Base-by-base conservation (phyloP, 495 filamentous ascomycete species). In the Mytilinidion resinicola region DNA sequence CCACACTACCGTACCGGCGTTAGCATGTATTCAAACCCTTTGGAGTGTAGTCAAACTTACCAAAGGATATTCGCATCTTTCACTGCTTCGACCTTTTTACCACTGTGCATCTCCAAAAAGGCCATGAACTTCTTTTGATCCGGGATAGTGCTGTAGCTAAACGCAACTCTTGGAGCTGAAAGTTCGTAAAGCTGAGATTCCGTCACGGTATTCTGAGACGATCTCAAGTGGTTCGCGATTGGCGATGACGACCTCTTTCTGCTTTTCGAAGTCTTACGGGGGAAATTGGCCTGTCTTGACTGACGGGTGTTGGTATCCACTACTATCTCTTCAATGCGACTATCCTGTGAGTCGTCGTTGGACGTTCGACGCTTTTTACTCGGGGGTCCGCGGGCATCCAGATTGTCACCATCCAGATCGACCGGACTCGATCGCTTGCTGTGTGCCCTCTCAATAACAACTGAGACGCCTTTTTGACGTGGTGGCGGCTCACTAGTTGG, bases 61-160 rank as follows among this genome's bases (percentile, higher is more conserved):
- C 65, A 75, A 9, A 76, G 60, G n/a, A 74, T 47, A 35, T 71
- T 71, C 39, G 59, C 69, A 4, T 64, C 48, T 7, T 48, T 41
- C 35, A 30, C 6, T 30, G 47, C 51, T 37, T 54, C 60, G 2
- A 73, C 55, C 1, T 41, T 52, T 9, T 66, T 62, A 14, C 69
- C 67, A 4, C 72, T 64, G 9, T 71, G 63, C n/a, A 59, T 53
- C 4, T 56, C 56, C 12, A 77, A 57, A 49, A 74, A 75, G 44
- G 65, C 68, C 15, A 66, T 59, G 12, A 65, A 14, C 7, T 58
- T 30, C n/a, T 42, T 39, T 19, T 53, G 41, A 0, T 66, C 53
- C 9, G 55, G 35, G 34, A 72, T 59, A 10, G 47, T 34, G 30
- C 66, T 69, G 43, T 69, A 70, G 50, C 68, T 70, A 57, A 72